Percentiles rank a stretch among this genome's conserved stretches.
Conservation (phyloP, 1,284 basidiomycete genomes). For the Thecaphora thlaspeos region DNA sequence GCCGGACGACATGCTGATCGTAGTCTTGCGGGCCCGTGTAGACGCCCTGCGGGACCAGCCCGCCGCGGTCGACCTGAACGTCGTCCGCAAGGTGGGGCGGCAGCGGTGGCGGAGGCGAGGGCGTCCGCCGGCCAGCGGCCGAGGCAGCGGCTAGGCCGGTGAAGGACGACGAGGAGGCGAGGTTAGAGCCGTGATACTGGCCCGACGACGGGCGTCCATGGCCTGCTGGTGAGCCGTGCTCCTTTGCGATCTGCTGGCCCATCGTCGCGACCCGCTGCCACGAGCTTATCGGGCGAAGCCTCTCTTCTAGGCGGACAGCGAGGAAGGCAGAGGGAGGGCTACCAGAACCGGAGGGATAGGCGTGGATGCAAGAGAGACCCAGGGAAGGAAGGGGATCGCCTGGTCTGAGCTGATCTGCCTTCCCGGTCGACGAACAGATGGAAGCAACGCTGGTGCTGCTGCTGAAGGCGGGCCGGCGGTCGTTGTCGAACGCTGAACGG, state of each 20-base stretch:
- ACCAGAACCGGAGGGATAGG: too few relatives aligned
- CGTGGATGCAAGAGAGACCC: too few relatives aligned
- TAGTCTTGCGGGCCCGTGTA: constrained; percentile 78
- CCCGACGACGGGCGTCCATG: background rate
- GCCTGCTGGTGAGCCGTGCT: constrained; percentile 16
- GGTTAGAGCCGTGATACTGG: background rate
- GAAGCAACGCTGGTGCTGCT: too few relatives aligned
- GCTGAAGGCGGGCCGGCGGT: too few relatives aligned
- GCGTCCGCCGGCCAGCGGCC: background rate
- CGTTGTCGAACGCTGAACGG: too few relatives aligned
- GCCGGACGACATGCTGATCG: constrained; percentile 80
- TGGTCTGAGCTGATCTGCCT: too few relatives aligned
- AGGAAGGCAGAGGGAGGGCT: too few relatives aligned
- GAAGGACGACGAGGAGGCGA: background rate
- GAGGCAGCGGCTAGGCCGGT: background rate
- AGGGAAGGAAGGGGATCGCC: too few relatives aligned
- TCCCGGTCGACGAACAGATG: too few relatives aligned
- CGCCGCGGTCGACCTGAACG: constrained; percentile 64
- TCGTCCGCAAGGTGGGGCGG: constrained; percentile 27
- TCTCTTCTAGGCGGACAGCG: too few relatives aligned
- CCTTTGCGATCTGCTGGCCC: constrained; percentile 40
- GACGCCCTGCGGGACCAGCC: constrained; percentile 81
- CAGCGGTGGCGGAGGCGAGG: constrained; percentile 18
- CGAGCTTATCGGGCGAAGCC: too few relatives aligned
- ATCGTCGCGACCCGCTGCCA: constrained; percentile 14